A percentile compares a stretch with the other conserved stretches of the same genome.
These are phyloP conservation scores for Corymbia calophylla DNA, from an alignment of 441 rosid genomes.

Conservation along the genomic window DNA sequence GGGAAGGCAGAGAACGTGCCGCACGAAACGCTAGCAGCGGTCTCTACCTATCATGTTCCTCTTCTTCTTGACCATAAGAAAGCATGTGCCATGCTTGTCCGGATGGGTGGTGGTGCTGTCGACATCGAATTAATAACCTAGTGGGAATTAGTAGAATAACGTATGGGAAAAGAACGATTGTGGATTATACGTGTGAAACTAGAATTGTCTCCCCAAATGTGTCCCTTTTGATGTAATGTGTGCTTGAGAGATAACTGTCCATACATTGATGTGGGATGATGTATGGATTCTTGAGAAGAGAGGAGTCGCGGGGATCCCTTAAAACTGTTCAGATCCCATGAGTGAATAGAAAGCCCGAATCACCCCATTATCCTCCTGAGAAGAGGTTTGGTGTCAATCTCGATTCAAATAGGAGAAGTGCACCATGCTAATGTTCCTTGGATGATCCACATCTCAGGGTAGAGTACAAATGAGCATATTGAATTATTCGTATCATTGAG, in stretches of 20 bases:
- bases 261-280: not conserved
- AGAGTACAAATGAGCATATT: accelerated
- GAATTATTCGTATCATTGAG: not conserved
- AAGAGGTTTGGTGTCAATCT: not conserved
- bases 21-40: not conserved
- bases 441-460: not conserved
- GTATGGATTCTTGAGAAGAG: too few relatives aligned
- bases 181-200: not conserved
- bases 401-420: accelerated
- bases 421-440: too few relatives aligned
- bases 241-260: not conserved
- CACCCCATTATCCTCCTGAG: accelerated
- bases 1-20: not conserved
- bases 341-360: not conserved
- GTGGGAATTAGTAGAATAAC: not conserved
- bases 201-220: not conserved
- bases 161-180: not conserved
- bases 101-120: accelerated
- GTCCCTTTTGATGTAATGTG: not conserved
- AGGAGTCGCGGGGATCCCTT: accelerated
- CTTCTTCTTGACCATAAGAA: not conserved
- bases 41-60: too few relatives aligned
- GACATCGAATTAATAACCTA: not conserved
- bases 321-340: accelerated
- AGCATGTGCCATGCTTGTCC: not conserved